Evolutionary conservation across 345 rosid genomes (phyloP).

Genomic region (Schrenkiella parvula): DNA sequence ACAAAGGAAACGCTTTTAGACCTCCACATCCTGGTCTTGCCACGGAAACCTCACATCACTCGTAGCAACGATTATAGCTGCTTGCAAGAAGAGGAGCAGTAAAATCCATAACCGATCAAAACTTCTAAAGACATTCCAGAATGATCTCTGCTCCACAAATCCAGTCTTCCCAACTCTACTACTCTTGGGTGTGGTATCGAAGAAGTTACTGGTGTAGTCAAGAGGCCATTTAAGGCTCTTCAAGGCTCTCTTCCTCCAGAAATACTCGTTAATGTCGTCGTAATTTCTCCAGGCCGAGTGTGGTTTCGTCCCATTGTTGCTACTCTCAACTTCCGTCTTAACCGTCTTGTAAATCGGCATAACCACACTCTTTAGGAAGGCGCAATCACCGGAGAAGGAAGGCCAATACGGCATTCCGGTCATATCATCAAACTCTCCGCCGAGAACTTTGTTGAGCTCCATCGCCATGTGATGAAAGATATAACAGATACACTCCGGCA

Average conservation of each 20-base stretch:
- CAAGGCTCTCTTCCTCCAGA: constrained; percentile 90
- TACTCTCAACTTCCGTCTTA: constrained; percentile 76
- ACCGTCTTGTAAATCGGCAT: constrained; percentile 77
- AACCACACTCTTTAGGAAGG: constrained; percentile 61
- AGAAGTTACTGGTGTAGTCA: constrained; percentile 68
- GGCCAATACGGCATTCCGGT: constrained; percentile 87
- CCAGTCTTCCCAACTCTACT: constrained; percentile 92
- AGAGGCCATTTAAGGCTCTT: constrained; percentile 87
- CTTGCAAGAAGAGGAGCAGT: constrained; percentile 71
- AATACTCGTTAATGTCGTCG: constrained; percentile 92
- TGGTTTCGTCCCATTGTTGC: constrained; percentile 90
- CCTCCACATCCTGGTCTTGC: constrained; percentile 55
- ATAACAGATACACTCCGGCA: constrained; percentile 86
- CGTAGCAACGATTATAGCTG: constrained; percentile 76
- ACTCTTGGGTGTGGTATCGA: constrained; percentile 46
- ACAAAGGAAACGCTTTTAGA: neutral
- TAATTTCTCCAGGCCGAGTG: constrained; percentile 92
- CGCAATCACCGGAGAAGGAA: constrained; percentile 72
- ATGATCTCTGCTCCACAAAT: constrained; percentile 92
- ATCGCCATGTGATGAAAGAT: constrained; percentile 89
- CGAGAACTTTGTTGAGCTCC: constrained; percentile 83
- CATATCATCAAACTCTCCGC: constrained; percentile 77
- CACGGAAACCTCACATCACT: constrained; percentile 53
- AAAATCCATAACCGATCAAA: constrained; percentile 90
- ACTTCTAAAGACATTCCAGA: constrained; percentile 79